phyloP scores from a whole-genome alignment of 768 basidiomycete species.

The Trametes cubensis region DNA sequence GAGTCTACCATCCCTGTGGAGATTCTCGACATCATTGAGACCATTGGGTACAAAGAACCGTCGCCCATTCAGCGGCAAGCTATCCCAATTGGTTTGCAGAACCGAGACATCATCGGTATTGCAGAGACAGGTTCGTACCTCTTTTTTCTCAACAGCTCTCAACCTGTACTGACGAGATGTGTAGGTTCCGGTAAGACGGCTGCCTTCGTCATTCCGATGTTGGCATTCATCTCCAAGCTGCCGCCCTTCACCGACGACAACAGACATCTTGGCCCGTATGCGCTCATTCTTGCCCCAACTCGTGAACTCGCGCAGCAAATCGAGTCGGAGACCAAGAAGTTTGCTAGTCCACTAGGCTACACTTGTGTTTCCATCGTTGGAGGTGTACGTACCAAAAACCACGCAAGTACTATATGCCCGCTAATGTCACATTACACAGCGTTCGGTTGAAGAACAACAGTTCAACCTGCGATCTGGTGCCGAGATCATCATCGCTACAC shows the following conservation, averaged over 20 bases:
- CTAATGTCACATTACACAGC: conserved; percentile 41
- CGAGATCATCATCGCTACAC: conserved; percentile 98
- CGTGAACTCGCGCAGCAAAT: conserved; percentile 98
- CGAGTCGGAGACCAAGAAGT: conserved; percentile 89
- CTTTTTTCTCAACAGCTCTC: conserved; percentile 8
- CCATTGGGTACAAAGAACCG: conserved; percentile 96
- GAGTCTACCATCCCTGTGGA: conserved; percentile 82
- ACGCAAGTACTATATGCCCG: conserved; percentile 9
- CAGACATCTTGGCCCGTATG: conserved; percentile 90
- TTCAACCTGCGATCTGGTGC: conserved; percentile 98
- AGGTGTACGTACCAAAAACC: conserved; percentile 60
- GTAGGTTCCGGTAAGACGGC: conserved; percentile 98
- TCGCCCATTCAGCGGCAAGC: conserved; percentile 97
- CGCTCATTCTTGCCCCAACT: conserved; percentile 93
- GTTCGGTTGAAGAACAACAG: conserved; percentile 96
- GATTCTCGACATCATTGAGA: conserved; percentile 83
- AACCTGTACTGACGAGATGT: not conserved
- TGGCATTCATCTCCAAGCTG: conserved; percentile 87
- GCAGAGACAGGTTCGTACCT: conserved; percentile 85
- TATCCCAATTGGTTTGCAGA: conserved; percentile 97
- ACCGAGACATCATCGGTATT: conserved; percentile 96
- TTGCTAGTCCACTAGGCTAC: conserved; percentile 87
- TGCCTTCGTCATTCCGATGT: conserved; percentile 97
- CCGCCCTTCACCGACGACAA: conserved; percentile 90
- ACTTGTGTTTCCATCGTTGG: conserved; percentile 98